These are phyloP conservation scores for Hordeum pubiflorum DNA, from an alignment of 202 grass and related monocot genomes.

Conservation along the genomic window DNA sequence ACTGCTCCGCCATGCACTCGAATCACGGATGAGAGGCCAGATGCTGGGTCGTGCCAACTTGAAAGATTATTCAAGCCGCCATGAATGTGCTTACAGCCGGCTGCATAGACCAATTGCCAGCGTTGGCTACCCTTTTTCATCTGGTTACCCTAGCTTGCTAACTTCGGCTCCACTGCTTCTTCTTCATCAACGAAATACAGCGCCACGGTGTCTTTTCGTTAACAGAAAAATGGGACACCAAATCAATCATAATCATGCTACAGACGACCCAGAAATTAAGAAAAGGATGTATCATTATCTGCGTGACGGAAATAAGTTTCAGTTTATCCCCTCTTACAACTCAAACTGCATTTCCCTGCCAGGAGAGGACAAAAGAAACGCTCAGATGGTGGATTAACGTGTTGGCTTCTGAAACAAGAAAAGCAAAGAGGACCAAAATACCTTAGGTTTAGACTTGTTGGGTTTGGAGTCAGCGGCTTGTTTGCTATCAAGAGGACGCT, in stretches of 20 bases:
- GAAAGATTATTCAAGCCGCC: too few relatives aligned
- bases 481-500: conserved; percentile 44
- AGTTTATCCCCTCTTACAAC: background rate
- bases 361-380: background rate
- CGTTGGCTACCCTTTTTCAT: too few relatives aligned
- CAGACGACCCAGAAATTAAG: background rate
- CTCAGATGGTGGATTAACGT: background rate
- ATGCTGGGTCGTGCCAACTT: too few relatives aligned
- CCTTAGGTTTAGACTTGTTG: conserved; percentile 60
- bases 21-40: too few relatives aligned
- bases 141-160: too few relatives aligned
- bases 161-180: too few relatives aligned
- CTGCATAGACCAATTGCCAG: too few relatives aligned
- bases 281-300: conserved; percentile 4
- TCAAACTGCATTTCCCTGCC: conserved; percentile 41
- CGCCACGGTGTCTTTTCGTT: too few relatives aligned
- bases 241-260: conserved; percentile 23
- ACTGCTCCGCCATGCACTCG: too few relatives aligned
- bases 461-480: conserved; percentile 48
- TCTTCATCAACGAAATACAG: too few relatives aligned
- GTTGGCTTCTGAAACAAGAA: background rate
- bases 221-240: background rate
- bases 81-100: too few relatives aligned
- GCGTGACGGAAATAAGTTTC: background rate
- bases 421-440: background rate